These are phyloP conservation scores for Phialemonium atrogriseum DNA, from an alignment of 2,329 filamentous ascomycete genomes.

Conservation along the genomic window DNA sequence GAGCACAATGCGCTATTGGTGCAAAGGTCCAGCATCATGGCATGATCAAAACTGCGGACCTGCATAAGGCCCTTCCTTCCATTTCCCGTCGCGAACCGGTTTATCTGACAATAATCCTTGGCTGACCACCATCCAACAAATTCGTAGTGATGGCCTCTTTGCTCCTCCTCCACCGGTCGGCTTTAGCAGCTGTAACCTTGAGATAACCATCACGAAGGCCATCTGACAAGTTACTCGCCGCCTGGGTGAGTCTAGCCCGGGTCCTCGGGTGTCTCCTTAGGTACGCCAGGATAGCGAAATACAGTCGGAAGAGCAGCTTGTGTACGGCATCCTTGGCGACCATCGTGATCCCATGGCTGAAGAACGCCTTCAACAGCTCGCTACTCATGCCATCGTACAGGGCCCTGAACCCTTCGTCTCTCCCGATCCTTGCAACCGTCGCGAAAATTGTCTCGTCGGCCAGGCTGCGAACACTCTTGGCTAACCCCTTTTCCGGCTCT, in stretches of 20 bases:
- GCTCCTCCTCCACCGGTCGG: too few relatives aligned
- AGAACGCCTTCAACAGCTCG: constrained; percentile 75
- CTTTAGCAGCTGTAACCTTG: too few relatives aligned
- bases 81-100: too few relatives aligned
- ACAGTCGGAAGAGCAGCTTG: constrained; percentile 60
- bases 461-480: constrained; percentile 13
- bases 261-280: constrained; percentile 33
- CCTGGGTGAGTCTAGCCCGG: constrained; percentile 21
- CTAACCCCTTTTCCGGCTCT: constrained; percentile 13
- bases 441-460: constrained; percentile 49
- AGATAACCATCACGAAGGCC: too few relatives aligned
- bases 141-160: too few relatives aligned
- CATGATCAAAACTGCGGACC: too few relatives aligned
- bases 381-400: constrained; percentile 70
- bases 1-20: too few relatives aligned
- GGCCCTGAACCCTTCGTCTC: constrained; percentile 56
- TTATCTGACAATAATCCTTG: too few relatives aligned
- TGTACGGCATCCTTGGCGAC: constrained; percentile 74
- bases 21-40: too few relatives aligned
- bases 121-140: too few relatives aligned
- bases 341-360: constrained; percentile 83
- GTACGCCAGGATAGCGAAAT: constrained; percentile 53
- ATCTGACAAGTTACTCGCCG: not conserved
- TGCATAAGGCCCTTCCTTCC: too few relatives aligned
- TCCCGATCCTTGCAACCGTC: constrained; percentile 49